Base-by-base conservation (phyloP, 192 early-diverging fungal species). In the Coemansia reversa region DNA sequence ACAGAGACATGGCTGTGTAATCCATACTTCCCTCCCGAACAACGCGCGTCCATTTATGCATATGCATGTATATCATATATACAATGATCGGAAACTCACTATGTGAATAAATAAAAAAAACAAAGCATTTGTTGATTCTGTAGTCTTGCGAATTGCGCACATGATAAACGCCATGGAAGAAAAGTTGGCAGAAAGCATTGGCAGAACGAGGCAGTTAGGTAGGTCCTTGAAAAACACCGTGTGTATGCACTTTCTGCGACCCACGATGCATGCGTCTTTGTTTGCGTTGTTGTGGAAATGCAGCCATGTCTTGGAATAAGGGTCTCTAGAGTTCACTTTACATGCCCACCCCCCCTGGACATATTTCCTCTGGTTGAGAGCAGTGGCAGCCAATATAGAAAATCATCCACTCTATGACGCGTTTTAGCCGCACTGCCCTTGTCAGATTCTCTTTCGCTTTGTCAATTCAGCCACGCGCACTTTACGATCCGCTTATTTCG, bases 71-170 rank as follows among this genome's bases (percentile, higher is more conserved):
- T 22, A 47, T 9, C 50, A 51, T 25, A 51, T 51, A 51, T 20
- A 59, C 58, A 59, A 59, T 59, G 58, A 35, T 63, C 52, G 18
- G 50, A 30, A 63, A 39, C 35, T 9, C 9, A 39, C 32, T 32
- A 5, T 20, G 32, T 6, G 20, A 20, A 23, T 19, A 20, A 39
- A 32, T 3, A 20, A 51, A 42, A 29, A 60, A 60, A 60, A 61
- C n/a, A 33, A 51, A 33, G 27, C 32, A 20, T 18, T 22, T 27
- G 56, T 47, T 53, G 53, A 51, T 7, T 50, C 19, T 62, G 62
- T 74, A 74, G 72, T 65, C 20, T 29, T 74, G 55, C 58, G 48
- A 30, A 49, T 58, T 22, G 72, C 51, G 18, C 66, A 64, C 51
- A 58, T 68, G 57, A 48, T 64, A 45, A 63, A 47, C 50, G 35